Percentiles rank a stretch among this genome's conserved stretches.
Conservation (phyloP, 192 early-diverging fungal species). For the Coemansia sp. region DNA sequence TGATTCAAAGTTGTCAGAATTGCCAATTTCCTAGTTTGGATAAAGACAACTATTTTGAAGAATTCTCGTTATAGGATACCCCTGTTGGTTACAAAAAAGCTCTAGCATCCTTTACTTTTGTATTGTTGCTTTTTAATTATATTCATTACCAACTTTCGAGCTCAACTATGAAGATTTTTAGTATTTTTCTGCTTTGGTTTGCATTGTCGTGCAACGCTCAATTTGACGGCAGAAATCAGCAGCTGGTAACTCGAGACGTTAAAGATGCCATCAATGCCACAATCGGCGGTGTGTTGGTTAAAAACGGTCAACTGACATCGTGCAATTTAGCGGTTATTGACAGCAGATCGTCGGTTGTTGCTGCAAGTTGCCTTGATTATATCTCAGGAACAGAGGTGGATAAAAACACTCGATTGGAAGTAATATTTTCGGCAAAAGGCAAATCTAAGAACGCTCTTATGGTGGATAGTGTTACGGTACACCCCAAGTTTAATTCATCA, state of each 20-base stretch:
- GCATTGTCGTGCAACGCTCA: too few species aligned
- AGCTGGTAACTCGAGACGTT: neutral
- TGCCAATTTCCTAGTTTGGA: too few species aligned
- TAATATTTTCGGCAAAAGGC: neutral
- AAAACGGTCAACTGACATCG: conserved; percentile 12
- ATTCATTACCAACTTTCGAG: too few species aligned
- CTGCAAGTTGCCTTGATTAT: conserved; percentile 16
- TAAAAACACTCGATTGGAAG: conserved; percentile 6
- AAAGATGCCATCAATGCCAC: neutral
- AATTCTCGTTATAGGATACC: too few species aligned
- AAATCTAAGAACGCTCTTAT: neutral
- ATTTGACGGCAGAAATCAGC: neutral
- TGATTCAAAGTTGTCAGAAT: too few species aligned
- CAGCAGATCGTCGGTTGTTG: conserved; percentile 10
- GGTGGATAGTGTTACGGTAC: conserved; percentile 2
- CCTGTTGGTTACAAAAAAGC: too few species aligned
- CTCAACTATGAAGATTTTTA: too few species aligned
- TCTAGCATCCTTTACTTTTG: too few species aligned
- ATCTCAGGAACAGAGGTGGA: conserved; percentile 2
- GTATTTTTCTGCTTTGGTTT: too few species aligned
- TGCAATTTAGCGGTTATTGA: conserved; percentile 18
- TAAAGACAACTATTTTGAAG: too few species aligned
- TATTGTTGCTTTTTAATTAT: too few species aligned
- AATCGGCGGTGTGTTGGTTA: conserved; percentile 11
- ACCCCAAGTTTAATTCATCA: conserved; percentile 3